Percentiles rank a stretch among this genome's conserved stretches.
Evolutionary conservation across 1,284 basidiomycete species (phyloP).

Genomic region (Megacollybia platyphylla): DNA sequence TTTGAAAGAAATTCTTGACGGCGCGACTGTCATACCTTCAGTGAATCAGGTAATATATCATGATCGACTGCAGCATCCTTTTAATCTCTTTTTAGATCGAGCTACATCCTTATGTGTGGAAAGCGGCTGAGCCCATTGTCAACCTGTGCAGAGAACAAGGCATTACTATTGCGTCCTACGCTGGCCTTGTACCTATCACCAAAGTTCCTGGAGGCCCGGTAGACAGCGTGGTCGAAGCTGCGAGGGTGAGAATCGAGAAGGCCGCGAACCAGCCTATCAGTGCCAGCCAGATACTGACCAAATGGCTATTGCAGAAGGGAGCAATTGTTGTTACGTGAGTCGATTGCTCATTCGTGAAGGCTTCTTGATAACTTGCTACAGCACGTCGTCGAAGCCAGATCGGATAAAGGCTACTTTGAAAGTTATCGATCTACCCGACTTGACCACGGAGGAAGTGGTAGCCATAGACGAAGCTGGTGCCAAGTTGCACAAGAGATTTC

Average conservation of each 20-base stretch:
- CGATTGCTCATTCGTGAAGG: background rate
- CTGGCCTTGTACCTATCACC: conserved; percentile 46
- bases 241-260: conserved; percentile 33
- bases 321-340: conserved; percentile 61
- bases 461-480: conserved; percentile 51
- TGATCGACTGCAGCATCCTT: conserved; percentile 2
- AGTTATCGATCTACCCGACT: conserved; percentile 37
- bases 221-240: conserved; percentile 27
- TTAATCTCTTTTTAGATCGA: conserved; percentile 43
- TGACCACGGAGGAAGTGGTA: conserved; percentile 48
- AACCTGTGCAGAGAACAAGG: conserved; percentile 43
- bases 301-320: conserved; percentile 48
- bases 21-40: conserved; percentile 48
- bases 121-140: conserved; percentile 39
- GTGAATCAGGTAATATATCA: conserved; percentile 59
- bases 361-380: conserved; percentile 13
- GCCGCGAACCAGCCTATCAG: conserved; percentile 33
- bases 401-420: conserved; percentile 59
- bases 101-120: conserved; percentile 69
- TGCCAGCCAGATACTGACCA: conserved; percentile 39
- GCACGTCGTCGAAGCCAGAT: conserved; percentile 58
- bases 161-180: conserved; percentile 61
- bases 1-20: conserved; percentile 47
- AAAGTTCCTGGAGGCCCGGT: conserved; percentile 45
- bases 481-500: conserved; percentile 45